Evolutionary conservation across 495 filamentous ascomycete species (phyloP), one percentile per base, ranked within the genome.

Genomic region (Podospora sp.): DNA sequence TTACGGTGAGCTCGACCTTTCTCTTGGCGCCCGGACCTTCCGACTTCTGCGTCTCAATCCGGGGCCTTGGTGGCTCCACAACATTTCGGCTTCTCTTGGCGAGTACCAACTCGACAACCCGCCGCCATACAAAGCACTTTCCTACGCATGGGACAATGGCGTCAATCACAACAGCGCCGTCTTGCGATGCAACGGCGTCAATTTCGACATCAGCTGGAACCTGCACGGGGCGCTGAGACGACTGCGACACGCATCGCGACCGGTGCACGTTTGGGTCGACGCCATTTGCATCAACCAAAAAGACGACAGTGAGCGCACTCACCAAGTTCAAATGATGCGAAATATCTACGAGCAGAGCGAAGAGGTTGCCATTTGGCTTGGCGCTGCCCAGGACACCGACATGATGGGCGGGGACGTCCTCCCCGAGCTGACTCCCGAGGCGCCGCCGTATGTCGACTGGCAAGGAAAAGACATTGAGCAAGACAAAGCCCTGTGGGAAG

Each of bases 281-380:
- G 56, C 56, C 26, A 59, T 59, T 68, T 69, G 56, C 56, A 59
- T 59, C 56, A 59, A 59, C 56, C 56, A 59, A 33, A 27, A 59
- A 22, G 70, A 73, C 55, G 24, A 64, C 18, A 36, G 36, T 16
- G 71, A 73, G 51, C 58, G 65, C 52, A 62, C 58, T 6, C 24
- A 50, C 25, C 71, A 73, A 53, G 68, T 73, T n/a, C 62, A 53
- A 6, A 59, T 72, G 29, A 72, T 72, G 70, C 67, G 67, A 6
- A 49, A 67, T 7, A 72, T 72, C 14, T 72, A 69, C 58, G 24
- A 27, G 27, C n/a, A 35, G 25, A 62, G 67, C 33, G 24, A 60
- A 21, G 63, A 69, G 33, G 63, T 66, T 35, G 56, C 55, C 5
- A 66, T 69, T 49, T 72, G 70, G 70, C 60, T 72, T 3, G 70